These are phyloP conservation scores for Filobasidium wieringae DNA, from an alignment of 768 basidiomycete species.

Conservation along the genomic window DNA sequence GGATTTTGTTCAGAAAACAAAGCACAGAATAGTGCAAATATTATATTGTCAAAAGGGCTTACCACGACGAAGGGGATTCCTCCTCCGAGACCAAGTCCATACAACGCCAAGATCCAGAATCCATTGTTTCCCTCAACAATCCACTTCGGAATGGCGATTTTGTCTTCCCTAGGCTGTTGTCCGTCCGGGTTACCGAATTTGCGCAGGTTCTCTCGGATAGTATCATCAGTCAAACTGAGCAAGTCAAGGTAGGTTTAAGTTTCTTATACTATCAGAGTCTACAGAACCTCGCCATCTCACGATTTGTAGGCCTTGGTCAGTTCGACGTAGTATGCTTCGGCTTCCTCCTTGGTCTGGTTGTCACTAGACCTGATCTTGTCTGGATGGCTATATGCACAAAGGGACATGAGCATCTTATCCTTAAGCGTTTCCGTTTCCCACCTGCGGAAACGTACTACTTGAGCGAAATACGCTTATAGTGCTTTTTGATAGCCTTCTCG, in stretches of 20 bases:
- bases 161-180: constrained; percentile 84
- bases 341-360: constrained; percentile 75
- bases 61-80: constrained; percentile 75
- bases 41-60: constrained; percentile 29
- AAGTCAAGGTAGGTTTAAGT: background rate
- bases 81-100: constrained; percentile 77
- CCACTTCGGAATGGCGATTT: constrained; percentile 89
- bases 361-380: constrained; percentile 80
- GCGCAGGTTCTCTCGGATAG: constrained; percentile 77
- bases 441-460: constrained; percentile 63
- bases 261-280: background rate
- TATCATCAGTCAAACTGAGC: constrained; percentile 73
- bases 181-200: constrained; percentile 92
- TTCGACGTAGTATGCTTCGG: constrained; percentile 74
- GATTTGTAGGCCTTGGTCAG: constrained; percentile 97
- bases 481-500: constrained; percentile 88
- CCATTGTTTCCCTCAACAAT: constrained; percentile 84
- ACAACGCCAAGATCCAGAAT: constrained; percentile 75
- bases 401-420: background rate
- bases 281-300: too few species aligned
- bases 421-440: too few species aligned
- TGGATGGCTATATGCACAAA: constrained; percentile 58
- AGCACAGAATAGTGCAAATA: background rate
- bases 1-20: background rate
- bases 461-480: constrained; percentile 82